Evolutionary conservation across 768 basidiomycete genomes (phyloP).

Genomic region (Pleurotus pulmonarius): DNA sequence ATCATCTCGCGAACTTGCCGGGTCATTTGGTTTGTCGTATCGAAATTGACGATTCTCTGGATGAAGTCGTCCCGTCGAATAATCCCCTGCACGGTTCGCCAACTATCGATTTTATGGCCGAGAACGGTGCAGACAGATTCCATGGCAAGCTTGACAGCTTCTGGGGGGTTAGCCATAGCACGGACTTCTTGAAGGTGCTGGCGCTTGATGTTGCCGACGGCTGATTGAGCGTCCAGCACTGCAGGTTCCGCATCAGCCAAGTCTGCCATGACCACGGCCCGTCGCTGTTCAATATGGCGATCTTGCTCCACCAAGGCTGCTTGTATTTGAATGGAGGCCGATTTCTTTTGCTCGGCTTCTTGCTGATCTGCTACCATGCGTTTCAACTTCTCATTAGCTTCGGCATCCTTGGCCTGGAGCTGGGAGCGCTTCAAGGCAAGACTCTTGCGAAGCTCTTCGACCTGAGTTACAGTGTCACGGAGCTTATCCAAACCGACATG

Average conservation of each 20-base stretch:
- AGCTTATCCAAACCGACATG: slow-evolving; percentile 98
- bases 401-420: slow-evolving; percentile 87
- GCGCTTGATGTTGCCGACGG: slow-evolving; percentile 96
- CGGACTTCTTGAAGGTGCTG: slow-evolving; percentile 96
- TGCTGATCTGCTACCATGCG: slow-evolving; percentile 99
- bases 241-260: slow-evolving; percentile 98
- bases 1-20: slow-evolving; percentile 84
- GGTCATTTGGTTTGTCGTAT: slow-evolving; percentile 89
- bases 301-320: slow-evolving; percentile 92
- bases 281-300: slow-evolving; percentile 81
- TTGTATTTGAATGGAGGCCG: slow-evolving; percentile 94
- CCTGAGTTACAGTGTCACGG: slow-evolving; percentile 91
- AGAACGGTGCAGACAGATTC: slow-evolving; percentile 96
- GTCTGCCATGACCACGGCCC: slow-evolving; percentile 87
- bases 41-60: slow-evolving; percentile 91
- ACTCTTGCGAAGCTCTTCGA: slow-evolving; percentile 93
- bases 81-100: slow-evolving; percentile 93
- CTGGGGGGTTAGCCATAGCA: slow-evolving; percentile 97
- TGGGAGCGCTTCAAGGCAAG: slow-evolving; percentile 92
- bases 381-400: slow-evolving; percentile 96
- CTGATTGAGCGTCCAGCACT: slow-evolving; percentile 89
- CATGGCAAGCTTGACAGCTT: slow-evolving; percentile 97
- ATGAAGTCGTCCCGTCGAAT: slow-evolving; percentile 98
- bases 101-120: slow-evolving; percentile 95
- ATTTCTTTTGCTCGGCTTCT: slow-evolving; percentile 97